A percentile compares a stretch with the other conserved stretches of the same genome.
Conservation (phyloP, 441 rosid genomes). For the Viola pubescens region DNA sequence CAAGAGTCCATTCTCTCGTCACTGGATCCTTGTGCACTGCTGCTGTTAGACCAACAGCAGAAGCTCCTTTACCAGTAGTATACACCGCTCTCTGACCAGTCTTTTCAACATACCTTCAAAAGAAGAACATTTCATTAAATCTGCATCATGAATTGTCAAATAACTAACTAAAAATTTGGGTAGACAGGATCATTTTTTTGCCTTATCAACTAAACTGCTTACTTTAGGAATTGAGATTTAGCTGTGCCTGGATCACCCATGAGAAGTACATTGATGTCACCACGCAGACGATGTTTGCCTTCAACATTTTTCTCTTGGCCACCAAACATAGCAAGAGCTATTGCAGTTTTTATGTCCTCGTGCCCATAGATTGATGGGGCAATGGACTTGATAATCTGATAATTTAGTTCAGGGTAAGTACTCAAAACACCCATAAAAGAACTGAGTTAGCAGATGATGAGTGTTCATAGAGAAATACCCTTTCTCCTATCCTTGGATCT, state of each 20-base stretch:
- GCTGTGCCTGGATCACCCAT: conserved; percentile 98
- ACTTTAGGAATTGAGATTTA: conserved; percentile 95
- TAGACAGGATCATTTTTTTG: background rate
- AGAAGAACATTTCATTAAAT: conserved; percentile 15
- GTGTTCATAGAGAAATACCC: conserved; percentile 41
- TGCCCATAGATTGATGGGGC: conserved; percentile 98
- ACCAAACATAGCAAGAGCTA: conserved; percentile 98
- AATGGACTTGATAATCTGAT: conserved; percentile 84
- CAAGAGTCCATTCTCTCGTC: conserved; percentile 98
- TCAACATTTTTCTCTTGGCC: conserved; percentile 93
- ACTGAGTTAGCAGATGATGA: conserved; percentile 1
- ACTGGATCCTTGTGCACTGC: conserved; percentile 99
- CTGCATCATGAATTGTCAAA: conserved; percentile 1
- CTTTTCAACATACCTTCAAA: conserved; percentile 80
- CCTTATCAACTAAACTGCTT: conserved; percentile 20
- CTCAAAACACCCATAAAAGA: conserved; percentile 5
- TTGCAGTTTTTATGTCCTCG: conserved; percentile 94
- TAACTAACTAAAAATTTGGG: background rate
- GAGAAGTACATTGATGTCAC: conserved; percentile 90
- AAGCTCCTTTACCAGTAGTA: conserved; percentile 99
- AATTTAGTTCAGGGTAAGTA: conserved; percentile 12
- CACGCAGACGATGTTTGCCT: conserved; percentile 89
- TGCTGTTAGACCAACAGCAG: conserved; percentile 97
- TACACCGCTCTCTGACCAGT: conserved; percentile 99
- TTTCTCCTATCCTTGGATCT: conserved; percentile 89